Conservation (phyloP, 495 filamentous ascomycete species). For the Podospora didyma region DNA sequence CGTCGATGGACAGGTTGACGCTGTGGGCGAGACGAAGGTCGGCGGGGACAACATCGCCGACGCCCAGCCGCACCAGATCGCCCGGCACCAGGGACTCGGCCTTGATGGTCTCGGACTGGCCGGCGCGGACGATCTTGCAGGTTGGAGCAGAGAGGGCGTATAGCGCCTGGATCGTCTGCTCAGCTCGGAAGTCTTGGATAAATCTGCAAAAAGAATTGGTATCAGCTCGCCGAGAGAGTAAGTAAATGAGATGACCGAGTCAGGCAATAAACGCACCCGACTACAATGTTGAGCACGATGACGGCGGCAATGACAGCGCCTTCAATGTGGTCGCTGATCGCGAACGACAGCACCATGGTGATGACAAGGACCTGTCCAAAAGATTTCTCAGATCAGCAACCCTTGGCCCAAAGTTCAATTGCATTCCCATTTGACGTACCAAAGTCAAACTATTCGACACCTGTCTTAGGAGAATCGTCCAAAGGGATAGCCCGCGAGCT, state of each 20-base stretch:
- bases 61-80: constrained; percentile 72
- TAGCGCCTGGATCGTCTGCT: constrained; percentile 80
- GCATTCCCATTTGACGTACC: too few species aligned
- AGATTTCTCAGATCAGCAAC: constrained; percentile 1
- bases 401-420: neutral
- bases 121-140: constrained; percentile 70
- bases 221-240: neutral
- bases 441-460: constrained; percentile 50
- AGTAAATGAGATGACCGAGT: neutral
- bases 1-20: constrained; percentile 58
- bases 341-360: constrained; percentile 80
- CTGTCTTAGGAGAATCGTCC: constrained; percentile 54
- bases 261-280: constrained; percentile 33
- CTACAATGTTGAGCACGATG: constrained; percentile 74
- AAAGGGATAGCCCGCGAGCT: constrained; percentile 47
- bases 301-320: constrained; percentile 79
- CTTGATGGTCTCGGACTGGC: constrained; percentile 56
- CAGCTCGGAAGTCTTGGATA: constrained; percentile 79
- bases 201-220: constrained; percentile 47
- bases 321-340: constrained; percentile 76
- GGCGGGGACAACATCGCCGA: constrained; percentile 78
- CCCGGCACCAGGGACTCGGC: constrained; percentile 68
- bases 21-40: constrained; percentile 71
- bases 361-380: constrained; percentile 64
- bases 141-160: constrained; percentile 73